These are phyloP conservation scores for Puccinia triticina DNA, from an alignment of 1,284 basidiomycete genomes.

Conservation along the genomic window DNA sequence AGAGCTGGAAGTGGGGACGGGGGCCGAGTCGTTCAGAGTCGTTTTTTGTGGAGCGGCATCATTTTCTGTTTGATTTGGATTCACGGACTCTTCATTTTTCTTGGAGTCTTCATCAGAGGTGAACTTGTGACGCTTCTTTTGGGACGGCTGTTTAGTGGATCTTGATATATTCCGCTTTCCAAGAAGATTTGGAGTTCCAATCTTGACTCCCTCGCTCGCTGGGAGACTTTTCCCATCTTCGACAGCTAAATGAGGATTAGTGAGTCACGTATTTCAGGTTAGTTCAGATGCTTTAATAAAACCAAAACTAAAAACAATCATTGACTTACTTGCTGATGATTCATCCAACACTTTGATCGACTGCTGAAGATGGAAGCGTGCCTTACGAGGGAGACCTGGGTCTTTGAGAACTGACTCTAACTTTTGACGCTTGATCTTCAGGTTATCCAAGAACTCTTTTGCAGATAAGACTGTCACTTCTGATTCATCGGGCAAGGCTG, in stretches of 20 bases:
- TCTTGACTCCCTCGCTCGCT: neutral
- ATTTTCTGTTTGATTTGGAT: too few species aligned
- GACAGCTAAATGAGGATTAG: neutral
- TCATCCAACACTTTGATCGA: neutral
- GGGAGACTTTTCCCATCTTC: neutral
- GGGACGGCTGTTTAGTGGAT: neutral
- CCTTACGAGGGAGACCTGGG: neutral
- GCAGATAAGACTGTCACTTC: neutral
- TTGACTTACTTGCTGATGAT: neutral
- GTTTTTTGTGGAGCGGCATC: too few species aligned
- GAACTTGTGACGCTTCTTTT: neutral
- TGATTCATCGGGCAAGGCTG: neutral
- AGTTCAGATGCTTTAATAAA: neutral
- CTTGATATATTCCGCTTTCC: neutral
- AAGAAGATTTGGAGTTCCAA: neutral
- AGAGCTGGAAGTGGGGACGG: too few species aligned
- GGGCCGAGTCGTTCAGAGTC: too few species aligned
- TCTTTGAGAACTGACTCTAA: neutral
- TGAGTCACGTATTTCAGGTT: neutral
- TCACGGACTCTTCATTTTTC: neutral
- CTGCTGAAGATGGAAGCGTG: neutral
- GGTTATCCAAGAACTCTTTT: constrained; percentile 1
- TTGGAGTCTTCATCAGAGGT: neutral
- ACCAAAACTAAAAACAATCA: neutral
- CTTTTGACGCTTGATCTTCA: neutral